Conservation (phyloP, 345 rosid genomes). For the Brassica rapa region DNA sequence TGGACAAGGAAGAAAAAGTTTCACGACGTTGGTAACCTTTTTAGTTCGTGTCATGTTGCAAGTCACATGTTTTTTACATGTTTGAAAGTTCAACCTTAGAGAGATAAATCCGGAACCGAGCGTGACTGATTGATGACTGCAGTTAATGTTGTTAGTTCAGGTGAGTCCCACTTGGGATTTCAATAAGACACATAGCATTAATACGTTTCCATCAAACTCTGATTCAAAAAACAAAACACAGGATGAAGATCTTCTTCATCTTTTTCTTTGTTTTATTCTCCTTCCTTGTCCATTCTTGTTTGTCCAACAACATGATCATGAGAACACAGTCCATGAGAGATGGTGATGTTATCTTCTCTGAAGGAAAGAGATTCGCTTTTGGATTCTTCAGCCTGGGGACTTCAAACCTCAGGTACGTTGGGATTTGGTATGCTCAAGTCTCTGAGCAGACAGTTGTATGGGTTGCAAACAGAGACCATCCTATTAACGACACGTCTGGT, state of each 20-base stretch:
- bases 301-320: constrained; percentile 38
- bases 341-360: constrained; percentile 50
- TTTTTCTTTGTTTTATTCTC: constrained; percentile 24
- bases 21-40: constrained; percentile 22
- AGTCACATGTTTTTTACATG: constrained; percentile 25
- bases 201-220: constrained; percentile 26
- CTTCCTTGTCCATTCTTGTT: constrained; percentile 25
- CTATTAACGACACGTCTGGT: constrained; percentile 51
- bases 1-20: constrained; percentile 16
- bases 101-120: constrained; percentile 8
- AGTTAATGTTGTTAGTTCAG: constrained; percentile 36
- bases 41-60: constrained; percentile 35
- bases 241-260: constrained; percentile 28
- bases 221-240: constrained; percentile 23
- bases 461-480: constrained; percentile 76
- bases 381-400: constrained; percentile 63
- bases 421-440: constrained; percentile 69
- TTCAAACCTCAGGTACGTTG: constrained; percentile 62
- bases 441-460: constrained; percentile 57
- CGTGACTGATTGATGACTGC: constrained; percentile 2
- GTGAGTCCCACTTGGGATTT: constrained; percentile 22
- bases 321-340: constrained; percentile 45
- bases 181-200: constrained; percentile 13
- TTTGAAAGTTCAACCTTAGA: constrained; percentile 18
- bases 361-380: constrained; percentile 46